Conservation (phyloP, 768 basidiomycete genomes). For the Rhodotorula paludigena region DNA sequence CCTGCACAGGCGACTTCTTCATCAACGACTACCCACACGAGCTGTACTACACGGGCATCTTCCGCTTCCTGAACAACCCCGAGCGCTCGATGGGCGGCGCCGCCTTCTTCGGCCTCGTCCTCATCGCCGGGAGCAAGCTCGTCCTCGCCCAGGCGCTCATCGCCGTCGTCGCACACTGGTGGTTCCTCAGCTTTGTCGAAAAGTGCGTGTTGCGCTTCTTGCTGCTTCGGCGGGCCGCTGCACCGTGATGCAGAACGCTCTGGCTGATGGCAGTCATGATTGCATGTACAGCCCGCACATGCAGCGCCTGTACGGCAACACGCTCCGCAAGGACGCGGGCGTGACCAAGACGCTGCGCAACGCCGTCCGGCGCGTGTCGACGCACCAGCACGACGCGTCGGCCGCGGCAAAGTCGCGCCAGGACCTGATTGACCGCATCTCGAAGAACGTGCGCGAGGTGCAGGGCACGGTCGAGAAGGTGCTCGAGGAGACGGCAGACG, state of each 20-base stretch:
- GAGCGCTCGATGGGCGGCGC: constrained; percentile 88
- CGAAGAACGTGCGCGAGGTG: constrained; percentile 80
- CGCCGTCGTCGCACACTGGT: constrained; percentile 83
- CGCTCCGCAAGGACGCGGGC: constrained; percentile 89
- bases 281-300: constrained; percentile 75
- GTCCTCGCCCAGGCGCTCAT: constrained; percentile 78
- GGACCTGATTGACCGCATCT: constrained; percentile 58
- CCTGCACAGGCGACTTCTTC: constrained; percentile 40
- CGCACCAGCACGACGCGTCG: constrained; percentile 67
- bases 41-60: constrained; percentile 94
- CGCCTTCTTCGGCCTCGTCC: constrained; percentile 84
- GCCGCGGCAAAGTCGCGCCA: constrained; percentile 47
- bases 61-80: constrained; percentile 74
- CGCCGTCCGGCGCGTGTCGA: constrained; percentile 45
- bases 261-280: not conserved
- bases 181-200: constrained; percentile 89
- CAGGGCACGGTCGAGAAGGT: constrained; percentile 93
- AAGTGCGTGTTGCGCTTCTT: constrained; percentile 56
- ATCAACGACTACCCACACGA: constrained; percentile 78
- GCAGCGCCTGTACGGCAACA: constrained; percentile 89
- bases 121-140: constrained; percentile 89
- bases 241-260: no score
- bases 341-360: constrained; percentile 97
- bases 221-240: no score
- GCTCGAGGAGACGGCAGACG: constrained; percentile 86